phyloP scores from a whole-genome alignment of 148 eudicot genomes.

The Salicornia ramosissima region DNA sequence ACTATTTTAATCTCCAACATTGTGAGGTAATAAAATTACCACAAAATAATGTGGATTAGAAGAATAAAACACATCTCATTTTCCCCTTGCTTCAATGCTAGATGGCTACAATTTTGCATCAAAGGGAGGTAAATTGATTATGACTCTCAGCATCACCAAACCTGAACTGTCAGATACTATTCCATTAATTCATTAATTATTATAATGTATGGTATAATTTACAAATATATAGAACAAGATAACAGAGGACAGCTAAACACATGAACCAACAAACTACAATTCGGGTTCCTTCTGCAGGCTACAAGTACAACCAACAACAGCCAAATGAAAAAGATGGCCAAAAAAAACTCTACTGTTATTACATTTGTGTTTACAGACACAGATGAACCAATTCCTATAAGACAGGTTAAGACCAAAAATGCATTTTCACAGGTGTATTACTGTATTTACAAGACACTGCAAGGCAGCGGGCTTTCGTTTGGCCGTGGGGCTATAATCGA shows the following conservation, averaged over 20 bases:
- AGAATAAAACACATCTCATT: no score
- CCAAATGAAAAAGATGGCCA: background rate
- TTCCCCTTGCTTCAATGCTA: no score
- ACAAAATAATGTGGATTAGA: no score
- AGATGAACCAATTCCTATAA: background rate
- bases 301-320: slow-evolving; percentile 9
- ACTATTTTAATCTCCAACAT: no score
- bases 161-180: no score
- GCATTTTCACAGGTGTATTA: slow-evolving; percentile 8
- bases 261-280: slow-evolving; percentile 8
- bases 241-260: background rate
- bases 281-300: background rate
- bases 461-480: background rate
- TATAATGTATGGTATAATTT: no score
- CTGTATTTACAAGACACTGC: slow-evolving; percentile 19
- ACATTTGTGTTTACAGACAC: slow-evolving; percentile 16
- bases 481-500: background rate
- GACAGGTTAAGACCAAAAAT: slow-evolving; percentile 21
- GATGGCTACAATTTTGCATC: no score
- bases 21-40: no score
- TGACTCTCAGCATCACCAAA: no score
- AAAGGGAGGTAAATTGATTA: no score
- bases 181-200: no score
- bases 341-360: background rate
- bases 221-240: background rate